Percentiles rank a stretch among this genome's conserved stretches.
Evolutionary conservation across 257 asterid species (phyloP).

Genomic region (Nemophila menziesii): DNA sequence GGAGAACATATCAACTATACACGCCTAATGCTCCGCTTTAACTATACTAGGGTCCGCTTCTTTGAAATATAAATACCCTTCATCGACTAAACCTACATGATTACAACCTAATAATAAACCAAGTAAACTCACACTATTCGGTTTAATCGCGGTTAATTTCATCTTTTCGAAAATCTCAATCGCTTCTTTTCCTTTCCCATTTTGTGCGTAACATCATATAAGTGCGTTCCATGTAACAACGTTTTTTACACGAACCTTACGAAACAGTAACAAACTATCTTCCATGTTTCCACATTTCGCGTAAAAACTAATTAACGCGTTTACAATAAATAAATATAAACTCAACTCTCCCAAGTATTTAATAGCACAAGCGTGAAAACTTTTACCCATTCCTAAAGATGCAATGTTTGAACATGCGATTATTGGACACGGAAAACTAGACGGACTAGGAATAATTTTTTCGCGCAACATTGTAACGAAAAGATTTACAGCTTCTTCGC

Average conservation of each 20-base stretch:
- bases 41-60: constrained; percentile 30
- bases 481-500: constrained; percentile 60
- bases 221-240: constrained; percentile 79
- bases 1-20: constrained; percentile 62
- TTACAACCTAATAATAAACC: constrained; percentile 60
- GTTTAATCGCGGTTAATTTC: constrained; percentile 25
- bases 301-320: constrained; percentile 63
- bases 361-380: constrained; percentile 67
- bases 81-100: constrained; percentile 59
- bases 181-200: constrained; percentile 53
- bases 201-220: constrained; percentile 74
- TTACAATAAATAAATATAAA: constrained; percentile 42
- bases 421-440: constrained; percentile 48
- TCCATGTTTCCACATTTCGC: constrained; percentile 83
- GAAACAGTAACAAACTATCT: constrained; percentile 38
- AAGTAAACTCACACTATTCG: constrained; percentile 57
- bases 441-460: constrained; percentile 41
- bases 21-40: constrained; percentile 68
- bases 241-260: constrained; percentile 27
- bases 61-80: constrained; percentile 44
- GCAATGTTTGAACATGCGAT: constrained; percentile 69
- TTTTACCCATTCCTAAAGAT: constrained; percentile 60
- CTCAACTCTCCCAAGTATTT: constrained; percentile 54
- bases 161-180: constrained; percentile 30
- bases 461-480: constrained; percentile 60